A percentile compares a stretch with the other conserved stretches of the same genome.
These are phyloP conservation scores for Candida xyloterini DNA, from an alignment of 805 yeast species.

Conservation along the genomic window DNA sequence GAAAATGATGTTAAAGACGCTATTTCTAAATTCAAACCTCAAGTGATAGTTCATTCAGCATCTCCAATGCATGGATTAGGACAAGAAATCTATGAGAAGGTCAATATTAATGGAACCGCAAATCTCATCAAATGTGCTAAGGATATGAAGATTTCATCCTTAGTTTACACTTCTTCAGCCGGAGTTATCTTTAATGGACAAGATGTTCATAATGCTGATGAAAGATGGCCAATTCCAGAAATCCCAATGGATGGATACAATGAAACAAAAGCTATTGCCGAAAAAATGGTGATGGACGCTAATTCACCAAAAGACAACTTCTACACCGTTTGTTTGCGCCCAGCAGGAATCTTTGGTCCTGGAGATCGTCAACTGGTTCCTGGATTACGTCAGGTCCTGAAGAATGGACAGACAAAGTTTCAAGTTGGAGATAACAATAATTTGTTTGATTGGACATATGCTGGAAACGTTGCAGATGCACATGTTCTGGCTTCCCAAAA, in stretches of 20 bases:
- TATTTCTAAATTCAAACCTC: slow-evolving; percentile 54
- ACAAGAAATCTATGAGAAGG: slow-evolving; percentile 81
- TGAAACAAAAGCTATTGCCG: slow-evolving; percentile 91
- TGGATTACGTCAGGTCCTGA: slow-evolving; percentile 79
- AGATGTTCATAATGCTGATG: slow-evolving; percentile 89
- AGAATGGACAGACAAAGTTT: slow-evolving; percentile 81
- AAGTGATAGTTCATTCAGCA: slow-evolving; percentile 89
- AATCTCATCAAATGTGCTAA: slow-evolving; percentile 67
- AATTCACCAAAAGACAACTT: slow-evolving; percentile 56
- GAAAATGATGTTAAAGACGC: slow-evolving; percentile 65
- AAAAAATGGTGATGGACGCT: slow-evolving; percentile 71
- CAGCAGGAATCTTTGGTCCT: slow-evolving; percentile 98
- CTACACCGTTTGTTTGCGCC: slow-evolving; percentile 83
- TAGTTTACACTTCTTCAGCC: slow-evolving; percentile 95
- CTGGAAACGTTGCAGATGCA: slow-evolving; percentile 97
- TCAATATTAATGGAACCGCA: slow-evolving; percentile 85
- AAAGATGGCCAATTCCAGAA: slow-evolving; percentile 87
- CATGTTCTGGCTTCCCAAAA: slow-evolving; percentile 90
- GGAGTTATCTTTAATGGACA: slow-evolving; percentile 97
- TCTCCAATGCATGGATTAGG: slow-evolving; percentile 91
- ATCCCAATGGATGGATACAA: slow-evolving; percentile 96
- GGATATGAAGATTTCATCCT: slow-evolving; percentile 49
- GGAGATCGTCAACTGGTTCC: slow-evolving; percentile 98
- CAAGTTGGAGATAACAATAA: slow-evolving; percentile 95
- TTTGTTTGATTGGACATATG: slow-evolving; percentile 94